Percentiles rank a stretch among this genome's conserved stretches.
Conservation (phyloP, 768 basidiomycete genomes). For the Amanita molliuscula region DNA sequence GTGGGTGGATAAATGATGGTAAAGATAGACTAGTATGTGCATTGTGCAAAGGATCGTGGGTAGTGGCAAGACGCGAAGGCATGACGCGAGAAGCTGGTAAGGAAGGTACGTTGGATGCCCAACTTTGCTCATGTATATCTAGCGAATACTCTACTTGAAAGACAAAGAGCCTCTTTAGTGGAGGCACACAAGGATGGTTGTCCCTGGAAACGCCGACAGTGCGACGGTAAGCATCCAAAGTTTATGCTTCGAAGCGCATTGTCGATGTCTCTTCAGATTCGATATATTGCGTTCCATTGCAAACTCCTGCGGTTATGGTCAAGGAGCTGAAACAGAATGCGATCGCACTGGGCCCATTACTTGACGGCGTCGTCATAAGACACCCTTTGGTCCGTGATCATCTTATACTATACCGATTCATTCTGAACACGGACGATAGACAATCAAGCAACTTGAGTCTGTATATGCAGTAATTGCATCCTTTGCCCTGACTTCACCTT, state of each 20-base stretch:
- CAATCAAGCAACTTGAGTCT: slow-evolving; percentile 42
- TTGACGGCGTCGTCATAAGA: slow-evolving; percentile 47
- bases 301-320: slow-evolving; percentile 53
- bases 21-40: slow-evolving; percentile 72
- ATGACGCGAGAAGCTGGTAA: slow-evolving; percentile 71
- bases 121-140: slow-evolving; percentile 10
- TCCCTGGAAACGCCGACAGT: slow-evolving; percentile 76
- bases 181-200: slow-evolving; percentile 73
- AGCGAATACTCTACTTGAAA: slow-evolving; percentile 68
- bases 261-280: slow-evolving; percentile 28
- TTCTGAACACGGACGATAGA: slow-evolving; percentile 27
- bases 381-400: slow-evolving; percentile 60
- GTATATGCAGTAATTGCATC: slow-evolving; percentile 24
- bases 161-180: slow-evolving; percentile 56
- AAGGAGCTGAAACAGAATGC: slow-evolving; percentile 52
- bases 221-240: slow-evolving; percentile 46
- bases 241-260: neutral
- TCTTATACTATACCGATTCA: slow-evolving; percentile 2
- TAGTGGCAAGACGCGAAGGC: slow-evolving; percentile 58
- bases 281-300: slow-evolving; percentile 67
- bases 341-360: slow-evolving; percentile 34
- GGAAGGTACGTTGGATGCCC: slow-evolving; percentile 22
- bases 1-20: slow-evolving; percentile 78
- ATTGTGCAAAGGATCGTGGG: slow-evolving; percentile 65
- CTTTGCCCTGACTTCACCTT: neutral